Evolutionary conservation across 2,329 filamentous ascomycete species (phyloP), one percentile per base, ranked within the genome.

Genomic region (Apiospora malaysiana): DNA sequence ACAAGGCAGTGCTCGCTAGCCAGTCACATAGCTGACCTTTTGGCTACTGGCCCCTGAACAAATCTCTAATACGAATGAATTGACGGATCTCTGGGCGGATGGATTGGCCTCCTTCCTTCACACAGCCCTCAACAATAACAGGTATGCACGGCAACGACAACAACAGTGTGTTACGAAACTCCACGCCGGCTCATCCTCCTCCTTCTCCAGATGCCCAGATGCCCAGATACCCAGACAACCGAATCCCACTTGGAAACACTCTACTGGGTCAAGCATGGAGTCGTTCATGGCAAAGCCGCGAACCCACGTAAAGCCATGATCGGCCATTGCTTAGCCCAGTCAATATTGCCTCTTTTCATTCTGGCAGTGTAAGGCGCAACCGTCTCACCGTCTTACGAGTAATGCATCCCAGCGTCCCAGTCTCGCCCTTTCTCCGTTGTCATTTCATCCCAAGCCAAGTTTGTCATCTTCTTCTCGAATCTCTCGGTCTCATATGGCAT

Each of bases 61-160:
- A 63, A n/a, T 23, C 40, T n/a, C 32, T 18, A 37, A 59, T 59
- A 59, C 51, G 47, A 51, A 51, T 49, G 9, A 9, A 49, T 49
- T n/a, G n/a, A n/a, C n/a, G 21, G 46, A 23, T 25, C 42, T 45
- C 42, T 45, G 42, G 16, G 16, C 16, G 42, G 42, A 45, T 49
- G 51, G 32, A 59, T 59, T 59, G 51, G 51, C 51, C 51, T 59
- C 56, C 56, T 63, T 63, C 56, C 56, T 63, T 23, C 51, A 40
- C 56, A 63, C 56, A 63, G 56, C 56, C 56, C 56, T 63, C 56
- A 40, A 63, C 32, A 40, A 37, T 9, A 37, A 63, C 32, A 56
- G n/a, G n/a, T n/a, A n/a, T n/a, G n/a, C n/a, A n/a, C n/a, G n/a
- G 16, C 42, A 5, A 9, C 40, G 16, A 59, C 51, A 27, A 2